These are phyloP conservation scores for Boletus insuetus DNA, from an alignment of 768 basidiomycete species.

Conservation along the genomic window DNA sequence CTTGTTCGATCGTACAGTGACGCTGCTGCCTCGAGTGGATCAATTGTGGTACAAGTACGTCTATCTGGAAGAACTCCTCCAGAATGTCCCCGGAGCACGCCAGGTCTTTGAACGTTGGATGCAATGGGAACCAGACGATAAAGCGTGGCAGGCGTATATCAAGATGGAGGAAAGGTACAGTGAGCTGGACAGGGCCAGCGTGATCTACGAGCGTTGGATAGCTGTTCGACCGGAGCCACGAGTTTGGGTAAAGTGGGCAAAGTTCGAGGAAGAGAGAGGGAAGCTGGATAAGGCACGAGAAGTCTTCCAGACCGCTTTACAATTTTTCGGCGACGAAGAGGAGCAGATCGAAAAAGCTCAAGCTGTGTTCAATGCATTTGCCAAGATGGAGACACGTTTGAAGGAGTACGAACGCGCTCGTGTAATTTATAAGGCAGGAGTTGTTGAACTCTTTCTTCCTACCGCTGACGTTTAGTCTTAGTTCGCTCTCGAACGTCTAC, in stretches of 20 bases:
- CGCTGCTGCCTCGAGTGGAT: constrained; percentile 92
- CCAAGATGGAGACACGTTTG: constrained; percentile 93
- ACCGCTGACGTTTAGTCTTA: constrained; percentile 29
- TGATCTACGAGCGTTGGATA: constrained; percentile 91
- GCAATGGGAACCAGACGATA: constrained; percentile 99
- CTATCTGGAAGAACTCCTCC: constrained; percentile 94
- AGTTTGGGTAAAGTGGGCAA: constrained; percentile 82
- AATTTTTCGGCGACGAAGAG: constrained; percentile 86
- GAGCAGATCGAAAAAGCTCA: constrained; percentile 88
- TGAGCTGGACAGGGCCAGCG: constrained; percentile 87
- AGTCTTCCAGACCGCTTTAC: constrained; percentile 87
- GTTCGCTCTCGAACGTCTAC: constrained; percentile 94
- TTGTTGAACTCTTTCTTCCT: neutral
- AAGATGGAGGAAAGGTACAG: constrained; percentile 94
- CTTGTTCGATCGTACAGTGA: constrained; percentile 95
- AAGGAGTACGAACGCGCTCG: constrained; percentile 97
- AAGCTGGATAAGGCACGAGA: constrained; percentile 72
- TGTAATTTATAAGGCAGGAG: constrained; percentile 92
- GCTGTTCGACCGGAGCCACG: constrained; percentile 74
- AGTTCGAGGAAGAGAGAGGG: constrained; percentile 79
- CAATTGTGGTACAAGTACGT: constrained; percentile 99
- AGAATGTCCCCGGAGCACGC: constrained; percentile 93
- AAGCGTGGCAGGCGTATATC: constrained; percentile 99
- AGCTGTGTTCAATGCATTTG: constrained; percentile 89
- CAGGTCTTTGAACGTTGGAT: constrained; percentile 99